These are phyloP conservation scores for Suhomyces panamericanus DNA, from an alignment of 1,139 yeast genomes.

Conservation along the genomic window DNA sequence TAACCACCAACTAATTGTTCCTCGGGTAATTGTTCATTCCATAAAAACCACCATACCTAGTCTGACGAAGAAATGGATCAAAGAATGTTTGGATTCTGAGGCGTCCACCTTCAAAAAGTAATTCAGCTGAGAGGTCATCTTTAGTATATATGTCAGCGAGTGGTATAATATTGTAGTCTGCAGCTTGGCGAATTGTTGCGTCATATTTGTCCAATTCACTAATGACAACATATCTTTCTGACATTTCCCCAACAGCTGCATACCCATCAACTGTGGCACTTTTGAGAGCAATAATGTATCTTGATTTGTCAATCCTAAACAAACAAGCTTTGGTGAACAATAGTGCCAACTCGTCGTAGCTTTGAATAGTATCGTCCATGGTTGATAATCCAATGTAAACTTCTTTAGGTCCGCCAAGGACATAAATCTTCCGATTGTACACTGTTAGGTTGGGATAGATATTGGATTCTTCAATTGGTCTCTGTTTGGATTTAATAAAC, in stretches of 20 bases:
- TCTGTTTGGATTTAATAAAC: background rate
- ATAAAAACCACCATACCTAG: too few species aligned
- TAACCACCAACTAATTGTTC: too few species aligned
- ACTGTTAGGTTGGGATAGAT: background rate
- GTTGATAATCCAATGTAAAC: background rate
- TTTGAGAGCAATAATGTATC: background rate
- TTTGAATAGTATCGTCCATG: background rate
- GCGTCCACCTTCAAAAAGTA: background rate
- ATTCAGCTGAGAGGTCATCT: background rate
- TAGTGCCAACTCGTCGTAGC: background rate
- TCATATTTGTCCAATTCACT: background rate
- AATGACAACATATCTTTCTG: background rate
- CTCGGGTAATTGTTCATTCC: too few species aligned
- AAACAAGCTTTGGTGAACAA: background rate
- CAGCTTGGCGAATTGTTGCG: background rate
- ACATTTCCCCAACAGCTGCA: background rate
- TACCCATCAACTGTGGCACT: background rate
- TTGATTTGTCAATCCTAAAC: background rate
- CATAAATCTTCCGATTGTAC: background rate
- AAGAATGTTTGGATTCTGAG: background rate
- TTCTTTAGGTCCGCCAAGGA: background rate
- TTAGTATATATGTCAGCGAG: background rate
- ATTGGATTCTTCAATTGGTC: background rate
- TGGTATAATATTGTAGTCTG: background rate
- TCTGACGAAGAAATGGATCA: background rate